Base-by-base conservation (phyloP, 257 asterid species). In the Solanum chilense region DNA sequence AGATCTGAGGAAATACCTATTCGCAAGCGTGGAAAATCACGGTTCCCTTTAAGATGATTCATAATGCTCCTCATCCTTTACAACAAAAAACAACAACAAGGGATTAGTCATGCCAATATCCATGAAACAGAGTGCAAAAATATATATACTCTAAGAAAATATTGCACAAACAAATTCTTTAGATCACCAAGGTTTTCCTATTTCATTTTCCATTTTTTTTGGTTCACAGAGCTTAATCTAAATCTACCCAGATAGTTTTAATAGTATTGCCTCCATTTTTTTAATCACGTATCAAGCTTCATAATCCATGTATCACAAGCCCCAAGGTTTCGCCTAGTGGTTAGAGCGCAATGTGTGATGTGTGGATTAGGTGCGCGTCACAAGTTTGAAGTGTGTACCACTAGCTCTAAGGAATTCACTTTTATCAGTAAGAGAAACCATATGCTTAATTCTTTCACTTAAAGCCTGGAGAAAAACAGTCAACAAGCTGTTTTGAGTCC, bases 11-110 rank as follows among this genome's bases (percentile, higher is more conserved):
- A 6, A 82, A 37, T 93, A 95, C 99, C 99, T 91, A 97, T 95
- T 74, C 98, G 88, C 66, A 96, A 85, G 74, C 99, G 99, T 88
- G 99, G 98, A 84, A 97, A 97, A 88, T 97, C 98, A 73, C 86
- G 90, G 90, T 92, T 93, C 45, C 98, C 98, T 91, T 96, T 95
- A 35, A 96, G 92, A 91, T 92, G 98, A 90, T 86, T 90, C 73
- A 94, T 96, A 35, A 97, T 94, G 87, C 95, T 97, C 90, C 88
- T 97, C 99, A 97, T 97, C 96, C 98, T 97, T 93, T 78, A 90
- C 87, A 74, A 47, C 35, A 62, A 6, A 89, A 37, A 35, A 62
- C 68, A 70, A n/a, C n/a, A n/a, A 56, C 70, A 73, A 29, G 68
- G 29, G 11, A 73, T 73, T 86, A 13, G 21, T 49, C 77, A 45